Base-by-base conservation (phyloP, 768 basidiomycete species). In the Hydnum rufescens region DNA sequence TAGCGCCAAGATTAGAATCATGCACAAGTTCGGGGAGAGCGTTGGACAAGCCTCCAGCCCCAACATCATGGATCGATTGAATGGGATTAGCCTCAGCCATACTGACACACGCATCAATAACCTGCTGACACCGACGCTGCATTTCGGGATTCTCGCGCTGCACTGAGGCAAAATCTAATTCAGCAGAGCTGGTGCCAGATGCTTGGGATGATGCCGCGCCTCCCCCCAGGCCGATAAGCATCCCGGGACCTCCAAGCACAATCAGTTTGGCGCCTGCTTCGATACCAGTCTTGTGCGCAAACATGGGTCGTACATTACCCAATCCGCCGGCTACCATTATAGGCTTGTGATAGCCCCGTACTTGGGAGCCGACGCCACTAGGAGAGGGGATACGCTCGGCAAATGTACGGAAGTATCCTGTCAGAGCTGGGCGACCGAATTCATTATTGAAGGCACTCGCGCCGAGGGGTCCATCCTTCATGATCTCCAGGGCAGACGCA, bases 311-410 rank as follows among this genome's bases (percentile, higher is more conserved):
- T 36, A 97, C 92, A 60, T 84, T 96, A 3, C 95, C 95, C 57
- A 90, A 77, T 25, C 95, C 95, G 19, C 95, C 95, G 4, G 95
- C 93, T 58, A 99, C 83, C 95, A 99, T 99, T 70, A 99, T 95
- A 13, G 95, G 95, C 64, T 99, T 99, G 69, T 97, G 95, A 65
- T 96, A 99, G 0, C 95, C 95, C 51, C 92, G 69, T n/a, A 89
- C 67, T 63, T 88, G 83, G 39, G 28, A 13, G 50, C 62, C 56
- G 3, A 70, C 72, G 34, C 75, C 75, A 32, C 65, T 63, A 5
- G 70, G 66, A 29, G 75, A 63, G 22, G 79, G 73, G 1, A 89
- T 71, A 43, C 74, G 72, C 65, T 95, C 86, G 6, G 80, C 73
- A 66, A 95, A 96, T 0, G 95, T 93, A 46, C 95, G 80, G 72